These are phyloP conservation scores for Xylariales sp. DNA, from an alignment of 2,329 filamentous ascomycete genomes.

Conservation along the genomic window DNA sequence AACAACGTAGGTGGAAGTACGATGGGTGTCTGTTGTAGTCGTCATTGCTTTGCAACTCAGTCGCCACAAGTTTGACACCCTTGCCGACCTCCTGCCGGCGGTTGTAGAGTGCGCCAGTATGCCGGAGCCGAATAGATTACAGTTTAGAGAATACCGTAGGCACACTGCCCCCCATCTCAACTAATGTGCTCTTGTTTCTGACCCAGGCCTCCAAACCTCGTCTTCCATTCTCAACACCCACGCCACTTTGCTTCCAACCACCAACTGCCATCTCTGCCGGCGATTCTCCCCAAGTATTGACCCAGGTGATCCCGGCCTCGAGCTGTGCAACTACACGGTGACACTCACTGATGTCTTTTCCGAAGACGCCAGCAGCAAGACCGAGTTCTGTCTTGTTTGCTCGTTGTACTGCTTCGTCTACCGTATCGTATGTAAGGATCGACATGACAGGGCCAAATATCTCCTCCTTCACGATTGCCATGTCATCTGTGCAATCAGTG, in stretches of 20 bases:
- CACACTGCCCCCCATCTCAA: constrained; percentile 71
- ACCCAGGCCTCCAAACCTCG: constrained; percentile 78
- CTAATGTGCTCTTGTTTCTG: constrained; percentile 80
- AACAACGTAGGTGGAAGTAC: no score
- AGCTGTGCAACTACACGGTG: constrained; percentile 67
- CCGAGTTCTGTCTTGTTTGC: constrained; percentile 76
- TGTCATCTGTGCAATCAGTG: constrained; percentile 76
- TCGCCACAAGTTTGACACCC: no score
- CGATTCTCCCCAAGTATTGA: constrained; percentile 91
- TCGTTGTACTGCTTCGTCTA: constrained; percentile 65
- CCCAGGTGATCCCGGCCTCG: constrained; percentile 84
- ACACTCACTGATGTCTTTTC: constrained; percentile 66
- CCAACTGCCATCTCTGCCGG: constrained; percentile 91
- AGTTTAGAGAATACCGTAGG: constrained; percentile 71
- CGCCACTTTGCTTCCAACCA: constrained; percentile 85
- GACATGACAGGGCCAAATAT: constrained; percentile 88
- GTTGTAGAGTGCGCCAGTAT: no score
- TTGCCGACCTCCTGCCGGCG: no score
- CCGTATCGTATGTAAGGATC: constrained; percentile 66
- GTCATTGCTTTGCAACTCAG: no score
- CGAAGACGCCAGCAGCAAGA: constrained; percentile 80
- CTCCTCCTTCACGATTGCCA: constrained; percentile 76
- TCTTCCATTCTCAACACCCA: constrained; percentile 82
- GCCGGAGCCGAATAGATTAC: no score
- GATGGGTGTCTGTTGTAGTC: no score